Evolutionary conservation across 208 protist species (phyloP).

Genomic region (Leishmania mexicana): DNA sequence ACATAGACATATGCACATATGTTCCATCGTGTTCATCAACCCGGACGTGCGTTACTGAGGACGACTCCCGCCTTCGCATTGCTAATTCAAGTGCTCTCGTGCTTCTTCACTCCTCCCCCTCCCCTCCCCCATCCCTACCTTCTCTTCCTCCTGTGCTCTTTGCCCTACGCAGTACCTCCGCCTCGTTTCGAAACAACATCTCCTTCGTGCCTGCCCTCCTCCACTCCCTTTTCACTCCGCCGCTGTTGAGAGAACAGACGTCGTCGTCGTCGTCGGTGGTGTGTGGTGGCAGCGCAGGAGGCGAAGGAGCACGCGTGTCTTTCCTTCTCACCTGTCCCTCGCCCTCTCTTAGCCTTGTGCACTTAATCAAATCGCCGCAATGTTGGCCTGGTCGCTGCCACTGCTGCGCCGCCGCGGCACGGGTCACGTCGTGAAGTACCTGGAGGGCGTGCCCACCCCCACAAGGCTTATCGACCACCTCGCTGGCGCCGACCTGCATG

Average conservation of each 20-base stretch:
- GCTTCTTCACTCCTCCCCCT: not conserved
- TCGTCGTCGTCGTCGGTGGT: not conserved
- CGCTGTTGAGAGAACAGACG: not conserved
- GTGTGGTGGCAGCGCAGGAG: not conserved
- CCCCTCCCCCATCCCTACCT: not conserved
- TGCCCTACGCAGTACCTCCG: not conserved
- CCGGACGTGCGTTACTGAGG: not conserved
- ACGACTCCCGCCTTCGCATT: not conserved
- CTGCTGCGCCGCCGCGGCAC: conserved; percentile 33
- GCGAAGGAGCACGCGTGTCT: not conserved
- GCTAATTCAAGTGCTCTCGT: not conserved
- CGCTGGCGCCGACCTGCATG: conserved; percentile 70
- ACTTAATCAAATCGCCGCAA: conserved; percentile 1
- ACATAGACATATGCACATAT: not conserved
- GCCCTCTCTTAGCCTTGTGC: not conserved
- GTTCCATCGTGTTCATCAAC: not conserved
- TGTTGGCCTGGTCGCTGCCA: conserved; percentile 14
- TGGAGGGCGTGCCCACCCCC: conserved; percentile 69
- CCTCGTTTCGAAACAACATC: not conserved
- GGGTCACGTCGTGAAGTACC: conserved; percentile 70
- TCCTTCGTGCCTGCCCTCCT: not conserved
- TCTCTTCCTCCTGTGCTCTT: not conserved
- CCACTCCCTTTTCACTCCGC: not conserved
- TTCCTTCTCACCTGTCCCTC: not conserved
- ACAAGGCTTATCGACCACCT: conserved; percentile 73